Percentiles rank a stretch among this genome's conserved stretches.
These are phyloP conservation scores for Tephrocybe rancida DNA, from an alignment of 768 basidiomycete species.

Conservation along the genomic window DNA sequence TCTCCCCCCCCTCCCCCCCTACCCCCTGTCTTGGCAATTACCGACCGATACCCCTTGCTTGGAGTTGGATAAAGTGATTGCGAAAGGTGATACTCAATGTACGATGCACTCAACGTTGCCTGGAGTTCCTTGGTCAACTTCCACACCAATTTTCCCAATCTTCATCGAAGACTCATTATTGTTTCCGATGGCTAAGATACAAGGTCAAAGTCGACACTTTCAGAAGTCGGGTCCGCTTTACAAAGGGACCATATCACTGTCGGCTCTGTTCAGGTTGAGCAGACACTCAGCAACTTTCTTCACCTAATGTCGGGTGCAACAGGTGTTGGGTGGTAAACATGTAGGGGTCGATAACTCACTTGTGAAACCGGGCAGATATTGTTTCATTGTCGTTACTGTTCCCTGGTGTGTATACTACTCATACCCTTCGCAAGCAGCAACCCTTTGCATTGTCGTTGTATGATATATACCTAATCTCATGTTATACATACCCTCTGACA, in stretches of 20 bases:
- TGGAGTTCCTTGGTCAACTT: constrained; percentile 19
- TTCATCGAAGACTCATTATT: constrained; percentile 27
- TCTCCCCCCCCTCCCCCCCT: too few relatives aligned
- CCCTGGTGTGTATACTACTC: too few relatives aligned
- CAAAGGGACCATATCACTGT: constrained; percentile 23
- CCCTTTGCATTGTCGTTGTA: too few relatives aligned
- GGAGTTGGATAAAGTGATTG: constrained; percentile 17
- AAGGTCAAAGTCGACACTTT: constrained; percentile 13
- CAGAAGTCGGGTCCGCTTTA: constrained; percentile 22
- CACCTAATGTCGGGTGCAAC: constrained; percentile 30
- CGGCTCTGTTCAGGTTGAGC: constrained; percentile 30
- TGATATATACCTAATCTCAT: too few relatives aligned
- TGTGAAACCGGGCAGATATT: constrained; percentile 24
- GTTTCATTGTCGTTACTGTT: too few relatives aligned
- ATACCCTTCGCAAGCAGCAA: too few relatives aligned
- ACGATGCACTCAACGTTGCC: constrained; percentile 28
- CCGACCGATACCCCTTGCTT: too few relatives aligned
- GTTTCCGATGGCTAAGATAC: constrained; percentile 32
- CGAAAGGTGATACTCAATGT: constrained; percentile 26
- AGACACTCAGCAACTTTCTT: constrained; percentile 13
- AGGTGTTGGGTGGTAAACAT: constrained; percentile 10
- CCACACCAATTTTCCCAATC: constrained; percentile 23
- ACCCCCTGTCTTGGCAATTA: too few relatives aligned
- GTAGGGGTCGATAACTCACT: neutral
- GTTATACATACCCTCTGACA: too few relatives aligned